Evolutionary conservation across 768 basidiomycete genomes (phyloP), one percentile per base, ranked within the genome.

Genomic region (Dictyophora rubrovolvata): DNA sequence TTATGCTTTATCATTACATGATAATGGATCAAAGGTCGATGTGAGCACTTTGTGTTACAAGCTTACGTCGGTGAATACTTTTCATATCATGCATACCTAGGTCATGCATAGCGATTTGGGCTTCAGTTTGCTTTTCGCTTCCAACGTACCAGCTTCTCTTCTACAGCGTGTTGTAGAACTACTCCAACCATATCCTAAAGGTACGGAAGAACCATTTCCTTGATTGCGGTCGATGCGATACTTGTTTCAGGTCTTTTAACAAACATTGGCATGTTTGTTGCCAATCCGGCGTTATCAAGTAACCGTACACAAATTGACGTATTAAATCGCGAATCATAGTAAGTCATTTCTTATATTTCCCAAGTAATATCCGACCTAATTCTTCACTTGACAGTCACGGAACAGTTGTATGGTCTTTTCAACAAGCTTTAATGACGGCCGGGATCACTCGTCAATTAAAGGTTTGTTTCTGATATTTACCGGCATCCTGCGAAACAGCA

Each of bases 231-330:
- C 11, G 37, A 49, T 21, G n/a, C 17, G 23, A 49, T 36, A 17
- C 21, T n/a, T 33, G 8, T 21, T 17, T 11, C 48, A 74, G 74
- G 75, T 0, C 66, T 77, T 7, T 67, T 77, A 11, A 77, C 75
- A n/a, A 72, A 75, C 55, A 66, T 77, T 55, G 76, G 76, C 9
- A 76, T 77, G 75, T 70, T 78, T 9, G 72, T 75, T 12, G 73
- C 75, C n/a, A 77, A 77, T 63, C 72, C 76, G 3, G 75, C 74
- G 4, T 76, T 75, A 56, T 75, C 75, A 55, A 66, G 71, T 34
- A 76, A 78, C 60, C 68, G 66, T 10, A 75, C 74, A 9, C 70
- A 75, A 59, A 70, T 75, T 47, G 65, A 71, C 17, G 68, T 74
- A 0, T 63, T 74, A 6, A 67, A 71, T 59, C 67, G 68, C 66